Conservation (phyloP, 2,329 filamentous ascomycete genomes). For the Aspergillus hiratsukae region DNA sequence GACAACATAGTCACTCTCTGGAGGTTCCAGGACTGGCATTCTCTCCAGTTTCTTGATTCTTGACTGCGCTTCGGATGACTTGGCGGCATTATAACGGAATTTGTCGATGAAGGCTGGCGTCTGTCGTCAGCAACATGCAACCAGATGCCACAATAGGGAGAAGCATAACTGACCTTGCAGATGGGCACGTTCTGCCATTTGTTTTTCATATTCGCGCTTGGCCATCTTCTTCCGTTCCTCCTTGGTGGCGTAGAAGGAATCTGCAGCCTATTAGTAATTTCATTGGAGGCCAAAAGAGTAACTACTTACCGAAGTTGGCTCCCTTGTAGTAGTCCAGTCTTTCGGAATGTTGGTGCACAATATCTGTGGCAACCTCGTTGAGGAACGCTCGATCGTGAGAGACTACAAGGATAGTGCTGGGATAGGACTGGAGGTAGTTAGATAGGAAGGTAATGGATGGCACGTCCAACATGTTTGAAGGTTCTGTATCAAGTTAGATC, state of each 20-base stretch:
- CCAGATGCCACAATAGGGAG: background rate
- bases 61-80: conserved; percentile 96
- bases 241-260: conserved; percentile 94
- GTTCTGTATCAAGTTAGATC: conserved; percentile 54
- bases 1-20: conserved; percentile 91
- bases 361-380: conserved; percentile 98
- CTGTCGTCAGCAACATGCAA: conserved; percentile 6
- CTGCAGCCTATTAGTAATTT: conserved; percentile 35
- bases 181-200: conserved; percentile 90
- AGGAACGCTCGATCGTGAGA: conserved; percentile 99
- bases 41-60: conserved; percentile 98
- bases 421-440: conserved; percentile 89
- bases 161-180: conserved; percentile 57
- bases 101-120: conserved; percentile 87
- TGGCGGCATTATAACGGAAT: conserved; percentile 98
- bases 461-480: conserved; percentile 99
- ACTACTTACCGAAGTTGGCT: conserved; percentile 69
- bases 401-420: conserved; percentile 91
- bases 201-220: conserved; percentile 96
- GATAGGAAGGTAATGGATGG: conserved; percentile 98
- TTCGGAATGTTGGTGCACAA: conserved; percentile 96
- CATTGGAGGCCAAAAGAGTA: background rate
- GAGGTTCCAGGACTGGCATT: conserved; percentile 86
- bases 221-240: conserved; percentile 96
- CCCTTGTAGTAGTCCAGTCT: conserved; percentile 97